Percentiles rank a stretch among this genome's conserved stretches.
phyloP scores from a whole-genome alignment of 2,329 filamentous ascomycete species.

The Aaosphaeria arxii region DNA sequence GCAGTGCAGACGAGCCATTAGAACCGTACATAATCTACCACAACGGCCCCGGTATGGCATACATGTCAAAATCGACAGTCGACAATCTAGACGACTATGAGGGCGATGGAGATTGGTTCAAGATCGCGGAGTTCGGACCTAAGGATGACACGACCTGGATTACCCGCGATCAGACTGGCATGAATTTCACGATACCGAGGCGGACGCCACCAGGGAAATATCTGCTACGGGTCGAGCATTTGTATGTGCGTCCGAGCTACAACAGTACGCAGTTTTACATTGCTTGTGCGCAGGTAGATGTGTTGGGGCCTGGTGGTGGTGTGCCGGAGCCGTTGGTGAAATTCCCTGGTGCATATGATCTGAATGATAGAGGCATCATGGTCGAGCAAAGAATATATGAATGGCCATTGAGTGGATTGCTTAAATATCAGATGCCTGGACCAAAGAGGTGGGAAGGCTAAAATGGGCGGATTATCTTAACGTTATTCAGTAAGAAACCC shows the following conservation, averaged over 20 bases:
- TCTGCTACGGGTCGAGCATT: slow-evolving; percentile 9
- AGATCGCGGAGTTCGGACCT: slow-evolving; percentile 6
- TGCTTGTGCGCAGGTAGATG: slow-evolving; percentile 9
- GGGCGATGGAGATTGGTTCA: slow-evolving; percentile 12
- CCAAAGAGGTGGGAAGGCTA: slow-evolving; percentile 7
- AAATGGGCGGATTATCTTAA: background rate
- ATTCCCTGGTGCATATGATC: slow-evolving; percentile 11
- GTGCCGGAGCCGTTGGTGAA: slow-evolving; percentile 7
- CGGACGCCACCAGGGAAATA: slow-evolving; percentile 9
- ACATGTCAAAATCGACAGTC: slow-evolving; percentile 4
- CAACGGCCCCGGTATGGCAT: slow-evolving; percentile 10
- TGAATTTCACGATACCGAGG: slow-evolving; percentile 11
- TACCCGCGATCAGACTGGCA: slow-evolving; percentile 6
- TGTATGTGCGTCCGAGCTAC: slow-evolving; percentile 6
- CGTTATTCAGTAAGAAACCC: too few relatives aligned
- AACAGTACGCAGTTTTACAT: slow-evolving; percentile 13
- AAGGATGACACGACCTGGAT: slow-evolving; percentile 6
- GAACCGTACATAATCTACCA: slow-evolving; percentile 11
- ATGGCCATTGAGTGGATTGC: slow-evolving; percentile 6
- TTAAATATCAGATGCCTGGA: slow-evolving; percentile 5
- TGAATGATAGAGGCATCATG: slow-evolving; percentile 6
- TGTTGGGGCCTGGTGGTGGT: slow-evolving; percentile 6
- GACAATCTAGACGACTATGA: slow-evolving; percentile 3
- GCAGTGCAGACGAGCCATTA: slow-evolving; percentile 4
- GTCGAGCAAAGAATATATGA: slow-evolving; percentile 5